A percentile compares a stretch with the other conserved stretches of the same genome.
phyloP scores from a whole-genome alignment of 2,329 filamentous ascomycete genomes.

The Ophiocordyceps camponoti-floridani region DNA sequence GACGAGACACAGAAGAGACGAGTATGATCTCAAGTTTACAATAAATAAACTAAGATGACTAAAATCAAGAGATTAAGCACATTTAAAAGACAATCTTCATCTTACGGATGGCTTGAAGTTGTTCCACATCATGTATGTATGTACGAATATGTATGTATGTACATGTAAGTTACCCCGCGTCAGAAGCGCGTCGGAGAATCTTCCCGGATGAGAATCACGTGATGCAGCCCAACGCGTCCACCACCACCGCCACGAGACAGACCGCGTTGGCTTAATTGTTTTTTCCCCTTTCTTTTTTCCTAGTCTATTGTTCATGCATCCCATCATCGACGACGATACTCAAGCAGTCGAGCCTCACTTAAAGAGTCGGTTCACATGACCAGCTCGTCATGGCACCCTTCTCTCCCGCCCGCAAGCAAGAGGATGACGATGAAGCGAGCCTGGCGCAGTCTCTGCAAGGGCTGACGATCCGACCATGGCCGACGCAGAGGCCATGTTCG shows the following conservation, averaged over 20 bases:
- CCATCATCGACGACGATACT: not conserved
- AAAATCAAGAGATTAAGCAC: too few species aligned
- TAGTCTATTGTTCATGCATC: not conserved
- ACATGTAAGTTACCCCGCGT: too few species aligned
- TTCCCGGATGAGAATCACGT: not conserved
- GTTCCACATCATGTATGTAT: too few species aligned
- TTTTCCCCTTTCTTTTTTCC: not conserved
- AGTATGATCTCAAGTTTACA: too few species aligned
- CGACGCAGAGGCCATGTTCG: constrained; percentile 14
- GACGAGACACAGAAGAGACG: too few species aligned
- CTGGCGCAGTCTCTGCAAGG: constrained; percentile 14
- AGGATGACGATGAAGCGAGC: not conserved
- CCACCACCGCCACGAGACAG: not conserved
- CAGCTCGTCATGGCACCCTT: not conserved
- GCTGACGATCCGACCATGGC: constrained; percentile 19
- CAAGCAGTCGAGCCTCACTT: too few species aligned
- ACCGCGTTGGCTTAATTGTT: not conserved
- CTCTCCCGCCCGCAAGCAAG: not conserved
- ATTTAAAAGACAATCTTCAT: too few species aligned
- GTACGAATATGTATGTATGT: too few species aligned
- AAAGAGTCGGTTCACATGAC: not conserved
- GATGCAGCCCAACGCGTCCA: not conserved
- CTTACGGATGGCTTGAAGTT: too few species aligned
- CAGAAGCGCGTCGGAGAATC: not conserved
- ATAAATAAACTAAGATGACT: too few species aligned